Evolutionary conservation across 805 yeast genomes (phyloP), one percentile per base, ranked within the genome.

Genomic region (Schwanniomyces pseudopolymorphus): DNA sequence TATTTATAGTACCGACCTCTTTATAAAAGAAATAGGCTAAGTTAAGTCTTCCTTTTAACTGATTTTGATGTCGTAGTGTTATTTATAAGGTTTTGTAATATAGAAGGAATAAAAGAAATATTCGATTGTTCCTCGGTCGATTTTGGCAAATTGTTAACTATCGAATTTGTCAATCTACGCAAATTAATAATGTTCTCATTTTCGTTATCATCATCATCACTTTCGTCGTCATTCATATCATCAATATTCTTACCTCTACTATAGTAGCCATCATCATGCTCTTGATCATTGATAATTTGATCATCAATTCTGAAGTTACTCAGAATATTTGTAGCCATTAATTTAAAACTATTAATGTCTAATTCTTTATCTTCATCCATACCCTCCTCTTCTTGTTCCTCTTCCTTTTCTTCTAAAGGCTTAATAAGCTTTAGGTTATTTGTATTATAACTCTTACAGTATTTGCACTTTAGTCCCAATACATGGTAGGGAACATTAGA

Each of bases 361-460:
- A 40, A 48, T 11, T 46, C 47, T 35, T 31, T 48, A n/a, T 33
- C 46, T 11, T 35, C 47, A 13, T 43, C 50, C 6, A 31, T 43
- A 7, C 26, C 38, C 4, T 42, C 43, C 27, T 11, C 37, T 6
- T 44, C 47, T 8, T 42, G 14, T 10, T 60, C 64, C 21, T 58
- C 66, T 14, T 67, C 70, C 3, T 63, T 74, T 38, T 64, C 73
- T 45, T 77, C 81, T 50, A 79, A 87, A 0, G 86, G 88, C 65
- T 89, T 89, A 46, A 87, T 72, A 45, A 89, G 62, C 58, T 79
- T 80, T 46, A 82, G 53, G 60, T 88, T 92, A 48, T 81, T 81
- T 2, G 97, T 91, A 64, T 91, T 91, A 64, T 90, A 91, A 60
- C 96, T 86, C 47, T 79, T 77, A 66, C 97, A 91, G 61, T 85